Percentiles rank a stretch among this genome's conserved stretches.
phyloP scores from a whole-genome alignment of 2,329 filamentous ascomycete genomes.

The Ampelomyces quisqualis region DNA sequence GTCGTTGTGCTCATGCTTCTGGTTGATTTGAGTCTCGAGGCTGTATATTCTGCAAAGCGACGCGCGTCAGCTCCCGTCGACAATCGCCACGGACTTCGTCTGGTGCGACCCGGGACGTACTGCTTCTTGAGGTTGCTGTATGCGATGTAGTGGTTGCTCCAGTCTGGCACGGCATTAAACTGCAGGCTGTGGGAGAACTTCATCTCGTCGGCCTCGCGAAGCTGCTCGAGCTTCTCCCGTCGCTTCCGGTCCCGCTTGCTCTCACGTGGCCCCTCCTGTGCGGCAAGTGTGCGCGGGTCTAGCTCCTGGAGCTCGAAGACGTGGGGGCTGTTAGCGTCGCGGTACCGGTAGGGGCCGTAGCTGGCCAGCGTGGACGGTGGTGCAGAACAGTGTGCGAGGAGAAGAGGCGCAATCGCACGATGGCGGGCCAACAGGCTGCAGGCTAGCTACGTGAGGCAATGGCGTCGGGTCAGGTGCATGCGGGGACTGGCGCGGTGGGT shows the following conservation, averaged over 20 bases:
- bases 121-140: conserved; percentile 99
- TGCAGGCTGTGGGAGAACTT: conserved; percentile 99
- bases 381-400: conserved; percentile 1
- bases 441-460: conserved; percentile 8
- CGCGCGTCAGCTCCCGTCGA: conserved; percentile 22
- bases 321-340: conserved; percentile 27
- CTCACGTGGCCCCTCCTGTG: conserved; percentile 15
- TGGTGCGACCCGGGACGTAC: conserved; percentile 54
- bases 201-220: conserved; percentile 82
- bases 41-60: conserved; percentile 73
- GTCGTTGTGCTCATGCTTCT: conserved; percentile 60
- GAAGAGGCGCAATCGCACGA: background rate
- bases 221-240: conserved; percentile 66
- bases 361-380: background rate
- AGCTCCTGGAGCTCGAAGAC: conserved; percentile 39
- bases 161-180: conserved; percentile 99
- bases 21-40: conserved; percentile 81
- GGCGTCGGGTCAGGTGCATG: conserved; percentile 10
- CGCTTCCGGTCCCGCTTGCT: conserved; percentile 48
- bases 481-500: conserved; percentile 13
- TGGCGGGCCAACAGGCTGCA: conserved; percentile 3
- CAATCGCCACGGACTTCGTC: background rate
- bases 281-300: conserved; percentile 4
- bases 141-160: conserved; percentile 96
- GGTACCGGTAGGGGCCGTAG: conserved; percentile 10